phyloP scores from a whole-genome alignment of 2,329 filamentous ascomycete species.

The Scytalidium lignicola region DNA sequence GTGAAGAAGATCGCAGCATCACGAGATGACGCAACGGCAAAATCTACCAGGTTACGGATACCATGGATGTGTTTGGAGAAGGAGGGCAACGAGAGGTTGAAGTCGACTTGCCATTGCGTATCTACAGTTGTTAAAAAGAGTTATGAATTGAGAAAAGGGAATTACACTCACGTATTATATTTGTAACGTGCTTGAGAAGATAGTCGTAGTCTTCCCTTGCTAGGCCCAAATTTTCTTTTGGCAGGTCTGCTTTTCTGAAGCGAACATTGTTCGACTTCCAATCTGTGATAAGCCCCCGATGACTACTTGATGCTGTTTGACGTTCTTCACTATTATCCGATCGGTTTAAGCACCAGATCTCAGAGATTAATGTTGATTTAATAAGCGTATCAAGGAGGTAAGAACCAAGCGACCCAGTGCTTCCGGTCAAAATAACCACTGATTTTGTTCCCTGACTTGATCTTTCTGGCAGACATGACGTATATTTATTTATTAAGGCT shows the following conservation, averaged over 20 bases:
- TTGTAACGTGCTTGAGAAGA: conserved; percentile 13
- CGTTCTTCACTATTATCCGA: conserved; percentile 10
- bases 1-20: conserved; percentile 18
- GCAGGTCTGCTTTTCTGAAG: conserved; percentile 45
- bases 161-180: conserved; percentile 33
- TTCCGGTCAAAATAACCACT: conserved; percentile 38
- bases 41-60: conserved; percentile 33
- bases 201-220: conserved; percentile 6
- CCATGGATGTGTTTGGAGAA: conserved; percentile 33
- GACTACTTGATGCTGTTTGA: conserved; percentile 22
- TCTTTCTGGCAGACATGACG: conserved; percentile 1
- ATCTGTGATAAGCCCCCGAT: conserved; percentile 32
- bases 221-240: conserved; percentile 44
- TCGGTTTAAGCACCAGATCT: conserved; percentile 46
- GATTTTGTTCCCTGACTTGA: neutral
- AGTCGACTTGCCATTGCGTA: conserved; percentile 34
- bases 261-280: conserved; percentile 33
- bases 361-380: conserved; percentile 28
- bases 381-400: conserved; percentile 39
- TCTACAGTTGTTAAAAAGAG: neutral
- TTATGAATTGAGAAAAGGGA: neutral
- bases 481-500: conserved; percentile 10
- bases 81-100: conserved; percentile 27
- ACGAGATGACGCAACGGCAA: conserved; percentile 7
- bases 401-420: conserved; percentile 43